These are phyloP conservation scores for Cucurbita moschata DNA, from an alignment of 306 rosid species.

Conservation along the genomic window DNA sequence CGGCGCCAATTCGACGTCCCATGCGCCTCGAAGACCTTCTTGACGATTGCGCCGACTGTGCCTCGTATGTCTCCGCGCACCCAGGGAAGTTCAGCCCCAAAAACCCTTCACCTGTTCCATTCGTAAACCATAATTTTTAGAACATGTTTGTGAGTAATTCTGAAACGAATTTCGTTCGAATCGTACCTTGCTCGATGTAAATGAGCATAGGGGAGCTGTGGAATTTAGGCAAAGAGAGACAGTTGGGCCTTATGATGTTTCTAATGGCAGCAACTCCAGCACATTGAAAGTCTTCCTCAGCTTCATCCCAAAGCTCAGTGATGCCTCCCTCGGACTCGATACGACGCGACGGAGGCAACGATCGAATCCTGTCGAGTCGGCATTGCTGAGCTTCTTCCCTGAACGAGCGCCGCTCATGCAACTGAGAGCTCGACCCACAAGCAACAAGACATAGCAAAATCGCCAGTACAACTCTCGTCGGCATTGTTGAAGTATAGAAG, in stretches of 20 bases:
- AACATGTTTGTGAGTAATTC: background rate
- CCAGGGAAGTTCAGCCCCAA: slow-evolving; percentile 9
- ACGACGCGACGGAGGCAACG: background rate
- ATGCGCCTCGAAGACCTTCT: background rate
- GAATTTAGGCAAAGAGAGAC: slow-evolving; percentile 3
- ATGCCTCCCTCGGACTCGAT: slow-evolving; percentile 11
- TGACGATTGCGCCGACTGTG: background rate
- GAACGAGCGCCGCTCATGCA: background rate
- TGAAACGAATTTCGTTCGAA: no score
- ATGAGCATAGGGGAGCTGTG: slow-evolving; percentile 3
- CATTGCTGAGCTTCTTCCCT: slow-evolving; percentile 12
- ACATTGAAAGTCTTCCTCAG: slow-evolving; percentile 8
- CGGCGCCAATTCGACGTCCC: background rate
- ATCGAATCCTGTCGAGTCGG: background rate
- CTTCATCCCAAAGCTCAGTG: slow-evolving; percentile 6
- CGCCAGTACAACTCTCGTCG: background rate
- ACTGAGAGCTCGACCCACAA: background rate
- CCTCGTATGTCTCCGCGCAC: slow-evolving; percentile 15
- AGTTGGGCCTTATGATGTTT: slow-evolving; percentile 1
- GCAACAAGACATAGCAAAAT: slow-evolving; percentile 1
- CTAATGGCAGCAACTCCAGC: slow-evolving; percentile 10
- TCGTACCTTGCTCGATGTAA: slow-evolving; percentile 14
- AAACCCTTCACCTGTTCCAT: slow-evolving; percentile 14
- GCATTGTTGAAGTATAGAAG: background rate
- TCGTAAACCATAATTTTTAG: background rate